Base-by-base conservation (phyloP, 164 flowering plant species). In the Annona squamosa region DNA sequence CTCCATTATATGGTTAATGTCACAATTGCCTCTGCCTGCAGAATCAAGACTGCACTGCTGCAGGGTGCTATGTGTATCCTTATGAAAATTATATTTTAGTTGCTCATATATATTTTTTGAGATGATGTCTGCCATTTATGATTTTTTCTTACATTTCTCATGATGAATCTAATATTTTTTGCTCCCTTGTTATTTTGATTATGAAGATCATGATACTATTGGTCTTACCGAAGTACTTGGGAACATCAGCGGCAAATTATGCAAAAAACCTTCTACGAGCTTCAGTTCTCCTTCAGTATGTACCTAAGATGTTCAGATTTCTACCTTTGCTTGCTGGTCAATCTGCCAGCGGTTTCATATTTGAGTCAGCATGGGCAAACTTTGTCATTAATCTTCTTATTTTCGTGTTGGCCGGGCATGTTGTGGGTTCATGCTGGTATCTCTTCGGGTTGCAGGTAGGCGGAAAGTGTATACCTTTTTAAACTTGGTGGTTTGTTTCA, bases 341-440 rank as follows among this genome's bases (percentile, higher is more conserved):
- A 69, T 86, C 97, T 73, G 77, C 94, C 65, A 89, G 74, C 66
- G 93, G 96, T 63, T 88, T 94, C 79, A 82, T 91, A 78, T 94
- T 94, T 85, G 98, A 94, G 86, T 85, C 98, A 37, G 98, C 98
- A 73, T 91, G 96, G 96, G 94, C 94, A 26, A 91, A 91, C 77
- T 91, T 94, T 74, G 78, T 94, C 47, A 90, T 94, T 41, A 94
- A 94, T 85, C 93, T 94, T 76, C 85, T 94, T 77, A 87, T 90
- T 6, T 94, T 86, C 76, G 81, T 90, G 52, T 77, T 94, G 77
- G 75, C 96, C 69, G 90, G 94, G 69, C 98, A 94, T 83, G 85
- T 91, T 65, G 91, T 91, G 90, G 98, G 71, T 2, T 90, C 98
- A 12, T 85, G 88, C 81, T 93, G 98, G 98, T 93, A 93, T 79